Percentiles rank a stretch among this genome's conserved stretches.
These are phyloP conservation scores for Xeromyces bisporus DNA, from an alignment of 495 filamentous ascomycete genomes.

Conservation along the genomic window DNA sequence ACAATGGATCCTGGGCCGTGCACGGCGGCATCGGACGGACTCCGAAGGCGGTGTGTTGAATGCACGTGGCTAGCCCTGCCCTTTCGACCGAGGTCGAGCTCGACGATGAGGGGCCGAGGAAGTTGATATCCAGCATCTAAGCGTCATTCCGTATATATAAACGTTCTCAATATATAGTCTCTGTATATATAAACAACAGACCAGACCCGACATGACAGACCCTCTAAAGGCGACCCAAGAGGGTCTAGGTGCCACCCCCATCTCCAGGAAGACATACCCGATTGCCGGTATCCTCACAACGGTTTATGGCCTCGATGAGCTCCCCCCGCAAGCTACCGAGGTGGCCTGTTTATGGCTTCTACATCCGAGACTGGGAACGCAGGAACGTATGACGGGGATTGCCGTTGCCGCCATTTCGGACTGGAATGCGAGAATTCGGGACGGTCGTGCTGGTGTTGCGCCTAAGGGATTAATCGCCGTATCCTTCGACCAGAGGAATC, in stretches of 20 bases:
- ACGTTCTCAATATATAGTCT: no score
- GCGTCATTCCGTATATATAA: no score
- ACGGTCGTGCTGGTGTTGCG: conserved; percentile 10
- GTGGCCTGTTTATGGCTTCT: conserved; percentile 75
- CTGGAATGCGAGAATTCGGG: conserved; percentile 34
- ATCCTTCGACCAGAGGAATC: conserved; percentile 80
- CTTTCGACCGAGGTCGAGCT: no score
- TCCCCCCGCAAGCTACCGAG: conserved; percentile 29
- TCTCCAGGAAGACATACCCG: conserved; percentile 43
- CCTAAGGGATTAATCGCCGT: conserved; percentile 52
- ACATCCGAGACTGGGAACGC: conserved; percentile 53
- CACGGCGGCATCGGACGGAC: no score
- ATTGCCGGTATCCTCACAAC: conserved; percentile 64
- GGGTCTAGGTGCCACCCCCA: conserved; percentile 14
- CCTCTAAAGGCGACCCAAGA: conserved; percentile 18
- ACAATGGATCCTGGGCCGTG: no score
- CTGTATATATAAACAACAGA: no score
- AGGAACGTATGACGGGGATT: conserved; percentile 51
- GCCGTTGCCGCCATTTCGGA: conserved; percentile 37
- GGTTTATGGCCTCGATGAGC: conserved; percentile 64
- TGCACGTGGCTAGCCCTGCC: no score
- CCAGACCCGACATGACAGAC: conserved; percentile 27
- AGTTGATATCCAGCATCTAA: no score
- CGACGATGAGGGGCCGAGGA: no score
- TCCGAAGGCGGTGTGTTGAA: no score